A percentile compares a stretch with the other conserved stretches of the same genome.
These are phyloP conservation scores for Nicotiana otophora DNA, from an alignment of 257 asterid species.

Conservation along the genomic window DNA sequence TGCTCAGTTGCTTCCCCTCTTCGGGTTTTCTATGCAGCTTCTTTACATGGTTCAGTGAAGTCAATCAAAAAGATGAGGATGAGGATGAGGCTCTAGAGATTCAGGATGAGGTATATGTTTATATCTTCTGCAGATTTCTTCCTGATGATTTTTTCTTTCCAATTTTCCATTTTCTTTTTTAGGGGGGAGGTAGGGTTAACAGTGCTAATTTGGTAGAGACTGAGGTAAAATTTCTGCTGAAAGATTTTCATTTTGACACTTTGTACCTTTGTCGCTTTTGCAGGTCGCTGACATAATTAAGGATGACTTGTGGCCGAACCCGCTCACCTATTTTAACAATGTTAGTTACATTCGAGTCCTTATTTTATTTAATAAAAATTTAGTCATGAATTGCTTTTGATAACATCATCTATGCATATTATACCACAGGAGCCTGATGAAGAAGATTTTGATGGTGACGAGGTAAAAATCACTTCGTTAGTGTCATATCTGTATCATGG, in stretches of 20 bases:
- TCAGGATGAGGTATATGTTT: slow-evolving; percentile 71
- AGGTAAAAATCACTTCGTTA: slow-evolving; percentile 16
- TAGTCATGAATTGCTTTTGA: not conserved
- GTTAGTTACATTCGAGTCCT: slow-evolving; percentile 19
- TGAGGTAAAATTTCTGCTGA: not conserved
- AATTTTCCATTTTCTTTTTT: not conserved
- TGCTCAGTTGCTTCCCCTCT: not conserved
- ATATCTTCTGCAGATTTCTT: not conserved
- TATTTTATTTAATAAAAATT: not conserved
- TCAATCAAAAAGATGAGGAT: slow-evolving; percentile 54
- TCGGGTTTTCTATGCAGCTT: slow-evolving; percentile 51
- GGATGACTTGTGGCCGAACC: slow-evolving; percentile 67
- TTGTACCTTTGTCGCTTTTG: not conserved
- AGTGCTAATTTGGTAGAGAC: not conserved
- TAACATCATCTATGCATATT: not conserved
- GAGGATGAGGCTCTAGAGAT: slow-evolving; percentile 40
- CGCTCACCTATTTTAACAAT: slow-evolving; percentile 47
- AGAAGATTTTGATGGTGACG: slow-evolving; percentile 37
- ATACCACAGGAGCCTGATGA: slow-evolving; percentile 35
- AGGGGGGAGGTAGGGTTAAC: not conserved
- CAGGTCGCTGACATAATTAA: slow-evolving; percentile 61
- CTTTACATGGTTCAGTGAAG: slow-evolving; percentile 71
- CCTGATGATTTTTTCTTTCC: not conserved
- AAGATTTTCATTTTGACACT: not conserved
- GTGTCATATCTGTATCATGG: not conserved